Percentiles rank a stretch among this genome's conserved stretches.
Evolutionary conservation across 192 early-diverging fungal genomes (phyloP).

Genomic region (Coemansia sp.): DNA sequence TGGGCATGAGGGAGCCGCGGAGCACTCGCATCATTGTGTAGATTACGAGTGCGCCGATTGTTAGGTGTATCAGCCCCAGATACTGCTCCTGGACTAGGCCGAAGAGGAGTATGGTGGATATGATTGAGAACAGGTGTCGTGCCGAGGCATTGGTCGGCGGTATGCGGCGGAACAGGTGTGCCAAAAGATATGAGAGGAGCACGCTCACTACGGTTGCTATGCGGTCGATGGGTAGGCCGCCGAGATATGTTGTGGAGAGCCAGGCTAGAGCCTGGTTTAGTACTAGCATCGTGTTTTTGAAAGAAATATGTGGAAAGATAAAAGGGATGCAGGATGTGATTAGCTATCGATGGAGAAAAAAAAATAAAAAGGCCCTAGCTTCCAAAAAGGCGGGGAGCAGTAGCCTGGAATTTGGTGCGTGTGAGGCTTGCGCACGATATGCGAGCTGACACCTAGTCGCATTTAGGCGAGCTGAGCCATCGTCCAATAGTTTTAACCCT

Average conservation of each 20-base stretch:
- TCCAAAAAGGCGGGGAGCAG: neutral
- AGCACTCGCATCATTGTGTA: constrained; percentile 57
- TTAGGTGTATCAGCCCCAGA: constrained; percentile 60
- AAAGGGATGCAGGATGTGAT: neutral
- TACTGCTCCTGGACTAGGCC: constrained; percentile 58
- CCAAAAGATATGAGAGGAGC: constrained; percentile 59
- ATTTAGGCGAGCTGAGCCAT: neutral
- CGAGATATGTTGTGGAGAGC: constrained; percentile 40
- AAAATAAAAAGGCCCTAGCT: neutral
- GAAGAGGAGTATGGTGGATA: constrained; percentile 55
- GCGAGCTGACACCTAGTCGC: neutral
- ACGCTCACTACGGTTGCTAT: constrained; percentile 58
- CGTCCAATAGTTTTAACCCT: neutral
- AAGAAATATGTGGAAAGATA: neutral
- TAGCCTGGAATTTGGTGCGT: neutral
- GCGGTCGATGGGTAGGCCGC: constrained; percentile 60
- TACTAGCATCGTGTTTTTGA: constrained; percentile 15
- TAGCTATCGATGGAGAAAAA: neutral
- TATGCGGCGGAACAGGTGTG: constrained; percentile 57
- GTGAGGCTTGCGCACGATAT: neutral
- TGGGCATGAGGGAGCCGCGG: constrained; percentile 53
- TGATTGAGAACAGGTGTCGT: constrained; percentile 62
- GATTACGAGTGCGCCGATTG: constrained; percentile 49
- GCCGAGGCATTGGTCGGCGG: constrained; percentile 48
- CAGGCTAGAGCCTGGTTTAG: constrained; percentile 22